These are phyloP conservation scores for Beauveria sp. DNA, from an alignment of 2,329 filamentous ascomycete species.

Conservation along the genomic window DNA sequence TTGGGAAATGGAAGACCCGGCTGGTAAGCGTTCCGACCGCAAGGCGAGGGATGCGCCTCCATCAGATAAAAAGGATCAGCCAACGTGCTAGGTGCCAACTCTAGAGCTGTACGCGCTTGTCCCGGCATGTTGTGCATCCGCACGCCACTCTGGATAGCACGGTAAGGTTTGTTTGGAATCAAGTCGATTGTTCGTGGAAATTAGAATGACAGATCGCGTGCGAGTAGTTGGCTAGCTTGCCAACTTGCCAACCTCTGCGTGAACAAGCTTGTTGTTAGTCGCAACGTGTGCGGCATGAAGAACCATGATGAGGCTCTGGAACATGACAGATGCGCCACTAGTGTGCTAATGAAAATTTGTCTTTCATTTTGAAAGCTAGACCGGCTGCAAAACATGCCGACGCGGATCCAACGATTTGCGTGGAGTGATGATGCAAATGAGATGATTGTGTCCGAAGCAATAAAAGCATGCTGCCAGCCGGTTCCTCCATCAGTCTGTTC, in stretches of 20 bases:
- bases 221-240: background rate
- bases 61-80: background rate
- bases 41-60: background rate
- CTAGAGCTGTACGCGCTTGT: background rate
- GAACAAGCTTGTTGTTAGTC: background rate
- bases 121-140: background rate
- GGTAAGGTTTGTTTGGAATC: slow-evolving; percentile 3
- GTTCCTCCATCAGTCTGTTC: background rate
- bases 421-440: background rate
- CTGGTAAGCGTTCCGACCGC: background rate
- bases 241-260: background rate
- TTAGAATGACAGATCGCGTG: background rate
- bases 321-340: background rate
- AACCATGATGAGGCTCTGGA: background rate
- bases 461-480: slow-evolving; percentile 1
- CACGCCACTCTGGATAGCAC: background rate
- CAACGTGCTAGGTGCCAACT: background rate
- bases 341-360: background rate
- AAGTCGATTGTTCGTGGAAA: background rate
- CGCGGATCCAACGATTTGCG: background rate
- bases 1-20: background rate
- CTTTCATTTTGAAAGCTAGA: background rate
- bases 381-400: background rate
- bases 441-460: background rate
- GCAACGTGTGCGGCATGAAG: background rate